Evolutionary conservation across 2,329 filamentous ascomycete species (phyloP), one percentile per base, ranked within the genome.

Genomic region (Sporothrix schenckii): DNA sequence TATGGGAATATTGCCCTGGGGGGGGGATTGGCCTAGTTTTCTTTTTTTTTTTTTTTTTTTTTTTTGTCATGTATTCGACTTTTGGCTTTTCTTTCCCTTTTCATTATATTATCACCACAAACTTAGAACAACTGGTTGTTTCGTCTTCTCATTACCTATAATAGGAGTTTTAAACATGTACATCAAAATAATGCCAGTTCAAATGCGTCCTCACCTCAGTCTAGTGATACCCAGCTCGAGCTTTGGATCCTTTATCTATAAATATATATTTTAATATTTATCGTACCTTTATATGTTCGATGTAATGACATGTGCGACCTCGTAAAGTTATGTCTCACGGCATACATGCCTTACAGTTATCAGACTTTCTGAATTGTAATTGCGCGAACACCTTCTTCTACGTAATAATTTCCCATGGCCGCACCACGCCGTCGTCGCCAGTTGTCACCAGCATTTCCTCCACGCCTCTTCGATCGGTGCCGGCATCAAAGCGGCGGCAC

Each of bases 381-480:
- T 58, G 27, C 16, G 39, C 49, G 4, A 6, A 50, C 16, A 19
- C 16, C 19, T 4, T n/a, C 21, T 70, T n/a, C 21, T 70, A 70
- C n/a, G 41, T 53, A 10, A 72, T 60, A 21, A 75, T 30, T 67
- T 87, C 85, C 94, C 95, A 99, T 1, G 94, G 89, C 76, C 91
- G 90, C 39, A 97, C 91, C 68, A 91, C 84, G 0, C 95, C 95
- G 80, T 98, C 94, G 78, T 99, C 95, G 0, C 94, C 95, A 0
- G 94, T 97, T 19, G 91, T 95, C 24, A 98, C 83, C 61, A 99
- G 83, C 78, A 97, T 91, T 81, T 98, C 94, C 76, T 97, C 92
- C 30, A 83, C 79, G 3, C 84, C 83, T 69, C 80, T 84, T 73
- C 81, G 83, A 77, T 85, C 85, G 1, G 80, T 80, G 0, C 82